Conservation (phyloP, 2,329 filamentous ascomycete species). For the Parastagonospora nodorum region DNA sequence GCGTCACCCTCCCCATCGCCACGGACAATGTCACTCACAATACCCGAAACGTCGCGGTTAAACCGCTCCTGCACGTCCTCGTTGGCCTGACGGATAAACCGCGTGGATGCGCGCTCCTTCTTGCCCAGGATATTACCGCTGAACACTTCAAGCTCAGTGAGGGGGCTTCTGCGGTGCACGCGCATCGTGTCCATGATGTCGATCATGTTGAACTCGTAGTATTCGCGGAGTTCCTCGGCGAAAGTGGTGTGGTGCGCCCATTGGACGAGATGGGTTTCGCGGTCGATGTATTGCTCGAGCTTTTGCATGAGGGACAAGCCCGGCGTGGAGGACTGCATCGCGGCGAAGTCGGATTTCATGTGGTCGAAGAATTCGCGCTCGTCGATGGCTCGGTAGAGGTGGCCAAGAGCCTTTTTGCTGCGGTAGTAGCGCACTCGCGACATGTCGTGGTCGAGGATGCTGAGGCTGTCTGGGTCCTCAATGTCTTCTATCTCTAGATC, state of each 20-base stretch:
- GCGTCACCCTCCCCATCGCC: conserved; percentile 40
- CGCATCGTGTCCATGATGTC: conserved; percentile 52
- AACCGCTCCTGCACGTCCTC: conserved; percentile 48
- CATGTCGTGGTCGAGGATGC: conserved; percentile 51
- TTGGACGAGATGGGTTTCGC: conserved; percentile 45
- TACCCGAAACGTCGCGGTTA: conserved; percentile 50
- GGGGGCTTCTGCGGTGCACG: conserved; percentile 31
- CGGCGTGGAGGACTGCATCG: conserved; percentile 1
- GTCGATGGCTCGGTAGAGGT: conserved; percentile 73
- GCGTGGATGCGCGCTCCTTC: conserved; percentile 46
- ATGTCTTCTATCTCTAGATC: conserved; percentile 35
- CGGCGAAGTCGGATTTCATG: conserved; percentile 28
- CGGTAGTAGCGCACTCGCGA: conserved; percentile 62
- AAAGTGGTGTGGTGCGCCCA: conserved; percentile 48
- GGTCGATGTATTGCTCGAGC: conserved; percentile 50
- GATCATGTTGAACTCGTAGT: conserved; percentile 59
- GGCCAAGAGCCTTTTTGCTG: conserved; percentile 71
- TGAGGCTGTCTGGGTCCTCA: conserved; percentile 43
- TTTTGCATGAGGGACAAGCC: conserved; percentile 29
- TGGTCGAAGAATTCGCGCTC: conserved; percentile 65
- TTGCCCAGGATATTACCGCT: conserved; percentile 62
- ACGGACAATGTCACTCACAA: conserved; percentile 51
- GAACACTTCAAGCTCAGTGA: conserved; percentile 54
- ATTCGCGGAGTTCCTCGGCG: conserved; percentile 51
- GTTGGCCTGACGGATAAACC: conserved; percentile 35